Percentiles rank a stretch among this genome's conserved stretches.
Evolutionary conservation across 768 basidiomycete genomes (phyloP).

Genomic region (Tricholoma matsutake): DNA sequence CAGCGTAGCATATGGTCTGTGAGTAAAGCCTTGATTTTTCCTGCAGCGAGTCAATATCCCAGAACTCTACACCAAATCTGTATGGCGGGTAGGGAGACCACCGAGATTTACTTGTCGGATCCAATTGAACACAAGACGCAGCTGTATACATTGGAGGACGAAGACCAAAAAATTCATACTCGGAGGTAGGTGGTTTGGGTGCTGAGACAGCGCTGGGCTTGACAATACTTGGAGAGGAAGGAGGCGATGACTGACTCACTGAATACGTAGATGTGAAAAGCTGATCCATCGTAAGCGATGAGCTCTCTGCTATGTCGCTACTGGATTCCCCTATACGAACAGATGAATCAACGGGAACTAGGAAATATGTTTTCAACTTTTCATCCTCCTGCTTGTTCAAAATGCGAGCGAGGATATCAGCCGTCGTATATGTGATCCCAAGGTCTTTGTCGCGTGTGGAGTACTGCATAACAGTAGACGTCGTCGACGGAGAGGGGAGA

Average conservation of each 20-base stretch:
- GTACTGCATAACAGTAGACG: background rate
- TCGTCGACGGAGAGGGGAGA: constrained; percentile 25
- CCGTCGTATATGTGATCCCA: constrained; percentile 53
- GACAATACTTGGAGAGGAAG: constrained; percentile 21
- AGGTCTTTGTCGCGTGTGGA: constrained; percentile 58
- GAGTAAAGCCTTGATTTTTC: constrained; percentile 86
- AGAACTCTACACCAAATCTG: constrained; percentile 88
- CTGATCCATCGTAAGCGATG: constrained; percentile 61
- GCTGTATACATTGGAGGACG: constrained; percentile 42
- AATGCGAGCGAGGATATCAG: constrained; percentile 42
- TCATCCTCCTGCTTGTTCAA: constrained; percentile 18
- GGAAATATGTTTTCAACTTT: constrained; percentile 48
- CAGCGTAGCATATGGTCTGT: constrained; percentile 87
- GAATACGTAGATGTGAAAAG: constrained; percentile 47
- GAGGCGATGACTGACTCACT: constrained; percentile 17
- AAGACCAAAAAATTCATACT: constrained; percentile 66
- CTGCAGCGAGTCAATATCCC: constrained; percentile 75
- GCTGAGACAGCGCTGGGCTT: constrained; percentile 22
- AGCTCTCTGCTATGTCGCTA: constrained; percentile 30
- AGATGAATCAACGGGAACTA: constrained; percentile 68
- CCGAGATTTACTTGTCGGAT: constrained; percentile 41
- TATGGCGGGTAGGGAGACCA: constrained; percentile 79
- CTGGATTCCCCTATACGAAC: constrained; percentile 71
- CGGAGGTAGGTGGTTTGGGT: constrained; percentile 32
- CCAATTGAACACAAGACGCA: constrained; percentile 38